A percentile compares a stretch with the other conserved stretches of the same genome.
These are phyloP conservation scores for Stemphylium vesicarium DNA, from an alignment of 2,329 filamentous ascomycete species.

Conservation along the genomic window DNA sequence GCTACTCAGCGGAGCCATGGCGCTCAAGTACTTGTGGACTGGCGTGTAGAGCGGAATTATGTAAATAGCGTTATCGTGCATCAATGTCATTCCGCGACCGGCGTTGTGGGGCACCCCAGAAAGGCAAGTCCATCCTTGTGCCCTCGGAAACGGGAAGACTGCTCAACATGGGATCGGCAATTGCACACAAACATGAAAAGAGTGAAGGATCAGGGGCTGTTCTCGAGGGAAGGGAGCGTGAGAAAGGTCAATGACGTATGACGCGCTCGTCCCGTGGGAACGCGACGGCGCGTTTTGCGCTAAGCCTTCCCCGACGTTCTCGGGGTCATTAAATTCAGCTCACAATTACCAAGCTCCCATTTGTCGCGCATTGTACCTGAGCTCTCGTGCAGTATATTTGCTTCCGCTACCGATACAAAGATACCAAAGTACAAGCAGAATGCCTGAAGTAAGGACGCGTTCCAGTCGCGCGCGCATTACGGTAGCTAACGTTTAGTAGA, in stretches of 20 bases:
- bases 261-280: conserved; percentile 35
- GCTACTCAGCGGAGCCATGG: neutral
- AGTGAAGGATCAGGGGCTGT: neutral
- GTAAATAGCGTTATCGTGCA: conserved; percentile 37
- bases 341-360: conserved; percentile 1
- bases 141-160: neutral
- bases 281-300: conserved; percentile 33
- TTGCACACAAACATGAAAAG: neutral
- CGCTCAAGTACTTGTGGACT: conserved; percentile 6
- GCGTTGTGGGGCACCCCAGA: conserved; percentile 28
- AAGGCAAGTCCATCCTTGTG: conserved; percentile 28
- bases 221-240: neutral
- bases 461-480: neutral
- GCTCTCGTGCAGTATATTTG: neutral
- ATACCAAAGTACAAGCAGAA: conserved; percentile 16
- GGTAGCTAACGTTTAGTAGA: conserved; percentile 41
- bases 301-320: conserved; percentile 11
- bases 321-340: neutral
- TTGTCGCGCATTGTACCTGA: neutral
- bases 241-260: conserved; percentile 26
- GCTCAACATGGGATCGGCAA: neutral
- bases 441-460: conserved; percentile 46
- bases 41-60: conserved; percentile 34
- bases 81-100: conserved; percentile 22
- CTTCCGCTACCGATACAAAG: neutral